phyloP scores from a whole-genome alignment of 306 rosid species.

The Cicer arietinum region DNA sequence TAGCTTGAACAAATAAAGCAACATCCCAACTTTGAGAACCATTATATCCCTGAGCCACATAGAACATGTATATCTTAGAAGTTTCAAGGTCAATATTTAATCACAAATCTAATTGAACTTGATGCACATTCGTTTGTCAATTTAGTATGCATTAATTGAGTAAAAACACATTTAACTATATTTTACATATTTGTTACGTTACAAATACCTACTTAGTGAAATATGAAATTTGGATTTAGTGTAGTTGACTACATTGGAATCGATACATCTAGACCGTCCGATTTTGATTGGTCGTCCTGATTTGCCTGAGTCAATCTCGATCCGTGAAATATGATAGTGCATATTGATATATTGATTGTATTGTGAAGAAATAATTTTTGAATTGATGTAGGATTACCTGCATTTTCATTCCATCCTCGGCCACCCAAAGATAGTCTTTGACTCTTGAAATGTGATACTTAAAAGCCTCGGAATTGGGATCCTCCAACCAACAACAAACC shows the following conservation, averaged over 20 bases:
- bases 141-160: not conserved
- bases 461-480: conserved; percentile 68
- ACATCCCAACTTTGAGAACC: conserved; percentile 87
- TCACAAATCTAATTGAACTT: not conserved
- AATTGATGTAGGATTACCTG: conserved; percentile 53
- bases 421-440: conserved; percentile 84
- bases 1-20: conserved; percentile 70
- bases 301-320: no score
- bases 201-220: no score
- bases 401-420: conserved; percentile 95
- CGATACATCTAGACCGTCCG: no score
- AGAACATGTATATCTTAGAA: not conserved
- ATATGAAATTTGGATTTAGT: no score
- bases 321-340: no score
- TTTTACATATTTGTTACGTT: no score
- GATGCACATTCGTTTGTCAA: not conserved
- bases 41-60: conserved; percentile 59
- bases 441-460: conserved; percentile 72
- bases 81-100: not conserved
- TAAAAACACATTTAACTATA: no score
- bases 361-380: not conserved
- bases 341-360: no score
- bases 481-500: conserved; percentile 85
- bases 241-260: no score
- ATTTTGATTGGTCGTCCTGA: no score